These are phyloP conservation scores for Climacium dendroides DNA, from an alignment of 225 moss, liverwort and hornwort species.

Conservation along the genomic window DNA sequence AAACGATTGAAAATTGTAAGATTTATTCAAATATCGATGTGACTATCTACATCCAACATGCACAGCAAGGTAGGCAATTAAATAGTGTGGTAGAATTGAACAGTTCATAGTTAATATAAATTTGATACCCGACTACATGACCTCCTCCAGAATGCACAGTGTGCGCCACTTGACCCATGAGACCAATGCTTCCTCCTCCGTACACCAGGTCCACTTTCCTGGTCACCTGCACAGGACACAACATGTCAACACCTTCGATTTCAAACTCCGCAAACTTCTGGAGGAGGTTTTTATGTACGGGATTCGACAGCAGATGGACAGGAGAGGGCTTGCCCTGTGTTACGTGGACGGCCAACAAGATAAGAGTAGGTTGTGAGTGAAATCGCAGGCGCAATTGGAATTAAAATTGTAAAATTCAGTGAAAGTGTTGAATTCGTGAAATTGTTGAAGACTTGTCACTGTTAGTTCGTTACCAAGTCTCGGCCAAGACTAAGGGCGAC, in stretches of 20 bases:
- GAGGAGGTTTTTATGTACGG: background rate
- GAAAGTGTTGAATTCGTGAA: background rate
- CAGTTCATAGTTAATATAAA: background rate
- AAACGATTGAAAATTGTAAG: background rate
- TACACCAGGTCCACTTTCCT: slow-evolving; percentile 81
- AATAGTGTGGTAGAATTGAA: background rate
- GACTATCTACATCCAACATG: background rate
- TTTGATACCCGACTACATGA: slow-evolving; percentile 64
- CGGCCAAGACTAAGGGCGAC: slow-evolving; percentile 31
- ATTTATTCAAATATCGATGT: background rate
- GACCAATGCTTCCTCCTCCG: slow-evolving; percentile 83
- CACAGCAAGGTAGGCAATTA: background rate
- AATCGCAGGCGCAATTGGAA: background rate
- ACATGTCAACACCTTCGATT: background rate
- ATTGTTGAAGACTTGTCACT: background rate
- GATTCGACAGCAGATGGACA: background rate
- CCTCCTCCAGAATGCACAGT: slow-evolving; percentile 76
- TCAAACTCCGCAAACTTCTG: background rate
- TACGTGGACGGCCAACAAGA: background rate
- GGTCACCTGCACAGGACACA: slow-evolving; percentile 29
- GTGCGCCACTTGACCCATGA: slow-evolving; percentile 88
- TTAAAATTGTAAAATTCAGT: background rate
- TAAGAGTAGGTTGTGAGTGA: background rate
- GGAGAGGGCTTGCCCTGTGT: background rate
- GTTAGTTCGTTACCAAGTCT: background rate